phyloP scores from a whole-genome alignment of 495 filamentous ascomycete species.

The Apiosordaria backusii region DNA sequence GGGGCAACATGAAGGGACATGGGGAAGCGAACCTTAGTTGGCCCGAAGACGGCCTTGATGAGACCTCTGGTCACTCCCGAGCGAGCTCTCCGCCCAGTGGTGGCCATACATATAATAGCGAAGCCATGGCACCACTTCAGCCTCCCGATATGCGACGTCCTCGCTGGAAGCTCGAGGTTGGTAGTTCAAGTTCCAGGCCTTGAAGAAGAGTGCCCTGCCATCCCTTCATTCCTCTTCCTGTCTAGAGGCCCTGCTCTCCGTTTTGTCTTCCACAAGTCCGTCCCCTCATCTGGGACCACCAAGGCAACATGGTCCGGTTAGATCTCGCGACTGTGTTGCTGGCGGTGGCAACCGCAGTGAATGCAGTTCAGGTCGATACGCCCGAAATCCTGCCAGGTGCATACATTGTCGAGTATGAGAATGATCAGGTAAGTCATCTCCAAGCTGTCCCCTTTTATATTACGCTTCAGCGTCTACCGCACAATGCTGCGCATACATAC shows the following conservation, averaged over 20 bases:
- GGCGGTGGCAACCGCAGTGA: conserved; percentile 30
- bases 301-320: conserved; percentile 28
- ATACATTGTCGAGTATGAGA: conserved; percentile 50
- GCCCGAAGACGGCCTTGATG: neutral
- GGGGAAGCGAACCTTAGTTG: neutral
- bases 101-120: conserved; percentile 13
- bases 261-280: neutral
- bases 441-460: neutral
- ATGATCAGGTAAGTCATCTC: conserved; percentile 36
- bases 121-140: conserved; percentile 13
- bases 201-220: neutral
- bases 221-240: conserved; percentile 11
- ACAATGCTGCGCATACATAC: neutral
- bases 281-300: neutral
- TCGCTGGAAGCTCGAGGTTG: neutral
- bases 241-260: neutral
- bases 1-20: neutral
- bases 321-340: conserved; percentile 32
- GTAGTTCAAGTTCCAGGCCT: no score
- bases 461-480: neutral
- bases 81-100: neutral
- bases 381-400: conserved; percentile 37
- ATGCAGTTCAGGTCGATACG: conserved; percentile 24
- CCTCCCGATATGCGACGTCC: neutral
- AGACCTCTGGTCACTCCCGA: neutral